These are phyloP conservation scores for Blastobotrys peoriensis DNA, from an alignment of 805 yeast genomes.

Conservation along the genomic window DNA sequence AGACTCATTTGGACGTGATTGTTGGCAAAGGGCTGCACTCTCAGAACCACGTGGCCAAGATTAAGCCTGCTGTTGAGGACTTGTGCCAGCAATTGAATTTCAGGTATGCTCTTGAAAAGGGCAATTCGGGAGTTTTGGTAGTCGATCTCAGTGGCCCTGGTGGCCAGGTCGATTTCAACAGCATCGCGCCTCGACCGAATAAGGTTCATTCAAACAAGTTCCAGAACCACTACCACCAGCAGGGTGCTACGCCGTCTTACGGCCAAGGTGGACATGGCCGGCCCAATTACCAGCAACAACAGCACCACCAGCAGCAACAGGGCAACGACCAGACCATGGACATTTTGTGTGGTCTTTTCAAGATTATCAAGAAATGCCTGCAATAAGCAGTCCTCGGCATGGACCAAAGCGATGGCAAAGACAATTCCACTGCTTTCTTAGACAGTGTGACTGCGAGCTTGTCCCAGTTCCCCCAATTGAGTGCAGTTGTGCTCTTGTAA, in stretches of 20 bases:
- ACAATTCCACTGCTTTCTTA: no score
- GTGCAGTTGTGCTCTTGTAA: no score
- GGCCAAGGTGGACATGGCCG: slow-evolving; percentile 9
- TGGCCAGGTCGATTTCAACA: slow-evolving; percentile 21
- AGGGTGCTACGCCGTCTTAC: slow-evolving; percentile 17
- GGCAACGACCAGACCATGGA: slow-evolving; percentile 13
- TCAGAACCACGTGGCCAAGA: slow-evolving; percentile 70
- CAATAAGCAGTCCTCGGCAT: neutral
- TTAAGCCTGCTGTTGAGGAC: slow-evolving; percentile 83
- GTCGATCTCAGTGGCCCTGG: slow-evolving; percentile 53
- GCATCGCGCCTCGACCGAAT: slow-evolving; percentile 32
- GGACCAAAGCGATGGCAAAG: no score
- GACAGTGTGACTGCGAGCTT: no score
- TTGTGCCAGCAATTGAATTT: slow-evolving; percentile 64
- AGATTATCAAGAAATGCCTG: slow-evolving; percentile 15
- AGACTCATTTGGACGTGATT: slow-evolving; percentile 65
- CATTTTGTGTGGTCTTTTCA: slow-evolving; percentile 20
- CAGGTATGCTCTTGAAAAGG: slow-evolving; percentile 53
- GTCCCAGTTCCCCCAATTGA: no score
- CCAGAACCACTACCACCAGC: slow-evolving; percentile 19
- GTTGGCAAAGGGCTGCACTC: slow-evolving; percentile 94
- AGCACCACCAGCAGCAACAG: slow-evolving; percentile 20
- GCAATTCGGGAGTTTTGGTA: slow-evolving; percentile 75
- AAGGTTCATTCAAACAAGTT: slow-evolving; percentile 15
- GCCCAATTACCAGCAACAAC: slow-evolving; percentile 17